These are phyloP conservation scores for Lactuca sativa DNA, from an alignment of 129 eudicot genomes.

Conservation along the genomic window DNA sequence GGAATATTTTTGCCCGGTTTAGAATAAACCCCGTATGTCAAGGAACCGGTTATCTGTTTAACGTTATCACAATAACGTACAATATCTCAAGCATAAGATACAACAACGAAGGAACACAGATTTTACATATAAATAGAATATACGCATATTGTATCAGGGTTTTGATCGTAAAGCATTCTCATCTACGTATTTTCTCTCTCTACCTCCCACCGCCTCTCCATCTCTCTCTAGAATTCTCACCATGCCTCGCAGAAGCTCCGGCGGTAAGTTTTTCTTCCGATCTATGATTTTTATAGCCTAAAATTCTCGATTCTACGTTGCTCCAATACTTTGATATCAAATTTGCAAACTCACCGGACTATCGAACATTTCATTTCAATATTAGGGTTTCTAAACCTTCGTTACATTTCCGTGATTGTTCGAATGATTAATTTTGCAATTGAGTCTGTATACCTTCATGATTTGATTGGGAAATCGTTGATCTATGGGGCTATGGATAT, in stretches of 20 bases:
- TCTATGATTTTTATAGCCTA: background rate
- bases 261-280: constrained; percentile 28
- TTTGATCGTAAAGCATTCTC: background rate
- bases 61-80: background rate
- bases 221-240: background rate
- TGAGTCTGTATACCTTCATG: background rate
- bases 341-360: background rate
- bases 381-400: constrained; percentile 4
- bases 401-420: background rate
- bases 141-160: background rate
- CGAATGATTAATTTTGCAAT: background rate
- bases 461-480: constrained; percentile 2
- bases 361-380: background rate
- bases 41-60: background rate
- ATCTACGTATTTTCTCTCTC: constrained; percentile 13
- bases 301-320: background rate
- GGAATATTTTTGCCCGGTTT: background rate
- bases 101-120: background rate
- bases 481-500: background rate
- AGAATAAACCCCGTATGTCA: background rate
- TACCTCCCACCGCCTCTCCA: constrained; percentile 12
- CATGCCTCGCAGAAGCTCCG: constrained; percentile 78
- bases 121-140: background rate
- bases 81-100: background rate
- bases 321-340: background rate